Percentiles rank a stretch among this genome's conserved stretches.
These are phyloP conservation scores for Penicillium griseofulvum DNA, from an alignment of 2,329 filamentous ascomycete species.

Conservation along the genomic window DNA sequence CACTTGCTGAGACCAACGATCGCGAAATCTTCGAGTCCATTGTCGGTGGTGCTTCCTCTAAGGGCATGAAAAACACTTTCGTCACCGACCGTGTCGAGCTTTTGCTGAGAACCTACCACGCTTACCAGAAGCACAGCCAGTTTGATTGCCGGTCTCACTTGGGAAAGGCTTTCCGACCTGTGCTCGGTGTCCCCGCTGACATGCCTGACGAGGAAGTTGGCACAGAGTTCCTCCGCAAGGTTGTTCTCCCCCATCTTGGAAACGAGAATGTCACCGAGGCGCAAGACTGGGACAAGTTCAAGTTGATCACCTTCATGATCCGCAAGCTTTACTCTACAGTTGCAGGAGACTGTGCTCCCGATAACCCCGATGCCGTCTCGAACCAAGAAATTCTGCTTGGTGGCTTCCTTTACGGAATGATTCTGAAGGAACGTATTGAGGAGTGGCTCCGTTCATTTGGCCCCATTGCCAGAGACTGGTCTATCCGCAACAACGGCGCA, in stretches of 20 bases:
- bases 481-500: slow-evolving; percentile 49
- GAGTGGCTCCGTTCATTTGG: slow-evolving; percentile 75
- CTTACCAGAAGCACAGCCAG: slow-evolving; percentile 78
- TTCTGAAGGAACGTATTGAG: slow-evolving; percentile 90
- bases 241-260: slow-evolving; percentile 89
- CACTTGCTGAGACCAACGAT: slow-evolving; percentile 92
- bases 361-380: slow-evolving; percentile 95
- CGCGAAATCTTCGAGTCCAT: slow-evolving; percentile 94
- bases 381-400: slow-evolving; percentile 94
- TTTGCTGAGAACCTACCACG: slow-evolving; percentile 87
- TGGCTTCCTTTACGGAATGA: slow-evolving; percentile 90
- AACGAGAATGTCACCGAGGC: slow-evolving; percentile 77
- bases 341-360: slow-evolving; percentile 84
- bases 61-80: slow-evolving; percentile 83
- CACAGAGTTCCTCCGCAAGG: slow-evolving; percentile 82
- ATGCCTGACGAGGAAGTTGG: slow-evolving; percentile 86
- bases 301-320: slow-evolving; percentile 91
- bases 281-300: slow-evolving; percentile 90
- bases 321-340: slow-evolving; percentile 91
- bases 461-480: slow-evolving; percentile 54
- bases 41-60: slow-evolving; percentile 72
- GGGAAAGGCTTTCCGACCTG: slow-evolving; percentile 85
- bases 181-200: slow-evolving; percentile 78
- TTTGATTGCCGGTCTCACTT: slow-evolving; percentile 80
- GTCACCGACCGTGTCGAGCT: slow-evolving; percentile 92